These are phyloP conservation scores for Ettlia oleoabundans DNA, from an alignment of 139 green algal species.

Conservation along the genomic window DNA sequence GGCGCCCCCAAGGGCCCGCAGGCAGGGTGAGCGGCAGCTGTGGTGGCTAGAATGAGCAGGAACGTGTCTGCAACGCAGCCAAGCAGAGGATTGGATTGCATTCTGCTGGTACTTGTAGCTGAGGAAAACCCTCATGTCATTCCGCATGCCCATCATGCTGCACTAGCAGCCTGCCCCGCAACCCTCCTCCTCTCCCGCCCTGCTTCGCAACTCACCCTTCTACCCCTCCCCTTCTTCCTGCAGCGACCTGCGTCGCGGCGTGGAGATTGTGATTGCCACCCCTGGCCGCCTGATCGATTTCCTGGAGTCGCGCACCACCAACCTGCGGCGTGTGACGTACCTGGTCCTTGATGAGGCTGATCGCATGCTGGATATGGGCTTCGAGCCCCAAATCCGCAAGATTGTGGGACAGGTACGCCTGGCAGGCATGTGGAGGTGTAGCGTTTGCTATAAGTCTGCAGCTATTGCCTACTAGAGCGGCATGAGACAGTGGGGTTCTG, in stretches of 20 bases:
- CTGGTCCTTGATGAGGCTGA: slow-evolving; percentile 95
- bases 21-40: slow-evolving; percentile 6
- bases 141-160: no score
- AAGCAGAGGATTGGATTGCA: neutral
- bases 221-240: neutral
- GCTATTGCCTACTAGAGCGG: no score
- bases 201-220: neutral
- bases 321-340: slow-evolving; percentile 84
- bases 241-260: slow-evolving; percentile 59
- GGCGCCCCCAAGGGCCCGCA: slow-evolving; percentile 85
- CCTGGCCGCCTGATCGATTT: slow-evolving; percentile 91
- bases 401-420: slow-evolving; percentile 57
- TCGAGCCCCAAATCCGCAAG: slow-evolving; percentile 85
- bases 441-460: no score
- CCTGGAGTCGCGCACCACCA: slow-evolving; percentile 72
- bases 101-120: neutral
- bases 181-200: neutral
- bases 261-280: slow-evolving; percentile 94
- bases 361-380: slow-evolving; percentile 97
- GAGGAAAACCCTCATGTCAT: no score
- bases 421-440: neutral
- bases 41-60: no score
- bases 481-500: no score
- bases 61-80: no score
- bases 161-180: no score